These are phyloP conservation scores for Rhodotorula sp. DNA, from an alignment of 1,284 basidiomycete species.

Conservation along the genomic window DNA sequence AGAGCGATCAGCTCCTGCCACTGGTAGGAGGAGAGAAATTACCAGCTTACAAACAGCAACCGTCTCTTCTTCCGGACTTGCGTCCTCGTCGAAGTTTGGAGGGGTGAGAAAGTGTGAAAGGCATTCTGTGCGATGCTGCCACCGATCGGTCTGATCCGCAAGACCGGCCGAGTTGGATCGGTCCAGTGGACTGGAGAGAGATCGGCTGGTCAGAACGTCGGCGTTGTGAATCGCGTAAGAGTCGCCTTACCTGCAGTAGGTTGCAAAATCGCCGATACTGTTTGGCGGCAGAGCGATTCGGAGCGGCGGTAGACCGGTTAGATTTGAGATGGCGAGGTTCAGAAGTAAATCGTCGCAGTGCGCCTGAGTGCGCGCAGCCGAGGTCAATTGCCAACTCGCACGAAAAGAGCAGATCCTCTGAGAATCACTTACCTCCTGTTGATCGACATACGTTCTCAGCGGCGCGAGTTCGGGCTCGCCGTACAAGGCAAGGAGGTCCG, in stretches of 20 bases:
- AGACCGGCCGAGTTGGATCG: constrained; percentile 7
- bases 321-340: neutral
- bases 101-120: neutral
- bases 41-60: constrained; percentile 5
- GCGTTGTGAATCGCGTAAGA: neutral
- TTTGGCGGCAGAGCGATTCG: constrained; percentile 7
- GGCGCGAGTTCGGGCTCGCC: neutral
- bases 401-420: neutral
- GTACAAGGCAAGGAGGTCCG: neutral
- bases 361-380: neutral
- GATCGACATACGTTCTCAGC: neutral
- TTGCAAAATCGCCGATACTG: constrained; percentile 8
- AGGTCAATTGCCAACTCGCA: neutral
- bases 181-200: neutral
- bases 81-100: neutral
- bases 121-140: constrained; percentile 7
- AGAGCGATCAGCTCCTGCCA: neutral
- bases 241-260: constrained; percentile 6
- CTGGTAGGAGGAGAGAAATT: neutral
- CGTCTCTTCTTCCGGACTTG: neutral
- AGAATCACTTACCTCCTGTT: constrained; percentile 1
- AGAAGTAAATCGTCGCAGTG: constrained; percentile 19
- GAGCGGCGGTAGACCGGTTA: neutral
- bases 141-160: constrained; percentile 5
- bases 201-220: neutral